Evolutionary conservation across 2,329 filamentous ascomycete species (phyloP), one percentile per base, ranked within the genome.

Genomic region (Curvularia hawaiiensis): DNA sequence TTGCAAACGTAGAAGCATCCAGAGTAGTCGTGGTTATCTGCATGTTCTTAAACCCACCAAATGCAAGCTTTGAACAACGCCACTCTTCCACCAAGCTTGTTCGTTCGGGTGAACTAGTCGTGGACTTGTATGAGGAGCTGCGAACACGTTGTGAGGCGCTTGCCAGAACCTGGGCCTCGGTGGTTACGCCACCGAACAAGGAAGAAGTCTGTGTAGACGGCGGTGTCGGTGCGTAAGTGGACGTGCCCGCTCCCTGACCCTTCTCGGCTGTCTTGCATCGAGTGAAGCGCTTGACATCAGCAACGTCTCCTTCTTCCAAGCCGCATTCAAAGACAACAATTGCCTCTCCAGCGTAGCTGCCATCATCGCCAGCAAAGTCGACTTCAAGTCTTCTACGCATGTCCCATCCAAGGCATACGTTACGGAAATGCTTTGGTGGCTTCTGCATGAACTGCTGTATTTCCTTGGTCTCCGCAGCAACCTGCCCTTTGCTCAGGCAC

Each of bases 331-430:
- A 82, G 3, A 96, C 83, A 26, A 96, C 82, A 39, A 96, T 79
- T 16, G 83, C 84, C 75, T 97, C 94, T 20, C 92, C 92, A 26
- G 88, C 88, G 48, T 88, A 85, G 53, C 85, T 80, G n/a, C 86
- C 85, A 76, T 95, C 90, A 63, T 93, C 91, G 20, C 86, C 87
- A 40, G 90, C 90, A 77, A 97, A 98, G 71, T 99, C 95, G 2
- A 97, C 91, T 67, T 95, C 89, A 3, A 98, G 79, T 60, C 82
- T 87, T 59, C 92, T 86, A 52, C 87, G 87, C 93, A 98, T 98
- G 69, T 98, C 91, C 94, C 95, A 98, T 2, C 90, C 90, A 56
- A 90, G 80, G 69, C 90, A 98, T 1, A 86, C 81, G 67, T 88
- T 88, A 22, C 88, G 87, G 73, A 96, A 96, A 65, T 96, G 86